phyloP scores from a whole-genome alignment of 768 basidiomycete genomes.

The Sporobolomyces phaffii region DNA sequence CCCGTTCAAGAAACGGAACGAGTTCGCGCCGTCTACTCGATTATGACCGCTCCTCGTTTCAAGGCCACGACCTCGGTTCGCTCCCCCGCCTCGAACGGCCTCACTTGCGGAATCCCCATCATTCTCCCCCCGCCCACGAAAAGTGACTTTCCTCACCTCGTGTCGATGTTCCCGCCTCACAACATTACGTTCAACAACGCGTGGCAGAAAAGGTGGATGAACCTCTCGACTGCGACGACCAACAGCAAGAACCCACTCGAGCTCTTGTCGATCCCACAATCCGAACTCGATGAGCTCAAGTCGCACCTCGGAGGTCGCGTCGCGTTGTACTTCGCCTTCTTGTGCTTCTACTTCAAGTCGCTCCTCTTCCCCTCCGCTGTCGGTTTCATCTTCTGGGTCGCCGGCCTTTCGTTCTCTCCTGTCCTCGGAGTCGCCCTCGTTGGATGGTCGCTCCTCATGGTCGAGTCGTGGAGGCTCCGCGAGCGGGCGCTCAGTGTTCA shows the following conservation, averaged over 20 bases:
- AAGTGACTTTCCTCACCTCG: conserved; percentile 65
- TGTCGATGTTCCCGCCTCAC: conserved; percentile 76
- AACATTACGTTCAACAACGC: conserved; percentile 70
- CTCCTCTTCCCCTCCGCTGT: conserved; percentile 69
- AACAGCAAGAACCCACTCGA: conserved; percentile 54
- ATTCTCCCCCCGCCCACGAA: conserved; percentile 38
- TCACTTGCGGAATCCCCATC: conserved; percentile 23
- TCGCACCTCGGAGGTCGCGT: conserved; percentile 78
- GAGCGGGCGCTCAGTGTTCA: conserved; percentile 75
- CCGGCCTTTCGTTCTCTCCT: conserved; percentile 67
- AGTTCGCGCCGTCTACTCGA: conserved; percentile 68
- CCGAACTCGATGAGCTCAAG: conserved; percentile 63
- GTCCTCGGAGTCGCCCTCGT: conserved; percentile 67
- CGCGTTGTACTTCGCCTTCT: conserved; percentile 55
- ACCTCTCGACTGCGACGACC: not conserved
- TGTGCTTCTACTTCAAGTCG: conserved; percentile 63
- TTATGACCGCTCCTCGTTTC: conserved; percentile 54
- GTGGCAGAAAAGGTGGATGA: conserved; percentile 70
- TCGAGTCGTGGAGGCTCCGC: conserved; percentile 85
- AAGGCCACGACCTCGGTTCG: conserved; percentile 58
- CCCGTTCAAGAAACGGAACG: conserved; percentile 64
- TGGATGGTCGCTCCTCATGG: conserved; percentile 78
- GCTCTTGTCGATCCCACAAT: conserved; percentile 49
- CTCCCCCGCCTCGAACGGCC: conserved; percentile 52
- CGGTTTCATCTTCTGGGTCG: conserved; percentile 64